Evolutionary conservation across 2,329 filamentous ascomycete species (phyloP), one percentile per base, ranked within the genome.

Genomic region (Botryotinia narcissicola): DNA sequence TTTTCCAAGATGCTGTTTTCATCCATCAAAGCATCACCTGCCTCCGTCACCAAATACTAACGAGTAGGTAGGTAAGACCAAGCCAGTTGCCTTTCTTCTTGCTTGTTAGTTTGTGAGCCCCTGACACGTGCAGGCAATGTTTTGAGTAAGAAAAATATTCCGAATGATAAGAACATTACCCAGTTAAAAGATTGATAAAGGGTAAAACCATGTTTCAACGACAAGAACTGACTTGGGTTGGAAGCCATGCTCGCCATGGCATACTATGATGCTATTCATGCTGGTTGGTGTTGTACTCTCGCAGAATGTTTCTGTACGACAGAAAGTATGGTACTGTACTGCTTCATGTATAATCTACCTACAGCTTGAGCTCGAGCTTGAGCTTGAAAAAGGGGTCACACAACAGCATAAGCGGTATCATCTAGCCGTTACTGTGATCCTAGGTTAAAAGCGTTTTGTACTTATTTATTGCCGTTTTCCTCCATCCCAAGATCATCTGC

Each of bases 141-240:
- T 32, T 37, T 66, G 46, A 32, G 62, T 16, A n/a, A 32, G 25
- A 25, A 66, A 9, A 51, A 48, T 18, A n/a, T 8, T 48, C 63
- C 20, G 20, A 25, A 51, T 51, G 32, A 67, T 51, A 48, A 67
- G 22, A 67, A 18, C 22, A 29, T 63, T 44, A 22, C 51, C 51
- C 51, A 57, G 51, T 29, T 5, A 57, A 63, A 42, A 7, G 12
- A 54, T 16, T 14, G 18, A 25, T 29, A n/a, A 35, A 63, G 61
- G n/a, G 16, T 48, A n/a, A 51, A 51, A 37, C 44, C 32, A 37
- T 67, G 63, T 67, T 67, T 51, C 63, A 51, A 51, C 63, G 32
- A 67, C 63, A 20, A 67, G 29, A 37, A 37, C 32, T 37, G 44
- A 16, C n/a, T 48, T 48, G 22, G 7, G 32, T 48, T 18, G 37